Conservation (phyloP, 2,329 filamentous ascomycete species). For the Canariomyces notabilis region DNA sequence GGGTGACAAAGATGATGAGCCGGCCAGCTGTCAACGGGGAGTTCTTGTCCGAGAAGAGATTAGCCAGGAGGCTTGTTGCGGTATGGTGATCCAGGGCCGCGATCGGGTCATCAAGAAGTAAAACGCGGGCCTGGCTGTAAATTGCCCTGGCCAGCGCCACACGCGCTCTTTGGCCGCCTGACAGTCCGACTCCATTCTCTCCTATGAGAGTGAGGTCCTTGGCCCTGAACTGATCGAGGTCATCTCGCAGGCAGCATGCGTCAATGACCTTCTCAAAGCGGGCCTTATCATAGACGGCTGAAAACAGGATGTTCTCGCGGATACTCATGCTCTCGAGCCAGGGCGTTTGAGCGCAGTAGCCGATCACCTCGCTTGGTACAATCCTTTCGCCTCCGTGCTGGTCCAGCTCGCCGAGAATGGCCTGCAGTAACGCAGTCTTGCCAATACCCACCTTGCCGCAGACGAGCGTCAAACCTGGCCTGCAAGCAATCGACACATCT, state of each 20-base stretch:
- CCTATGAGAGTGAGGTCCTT: slow-evolving; percentile 57
- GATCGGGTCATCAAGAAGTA: slow-evolving; percentile 59
- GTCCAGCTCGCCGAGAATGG: slow-evolving; percentile 61
- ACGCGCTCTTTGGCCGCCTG: slow-evolving; percentile 58
- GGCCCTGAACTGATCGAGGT: slow-evolving; percentile 51
- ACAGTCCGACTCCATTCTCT: slow-evolving; percentile 58
- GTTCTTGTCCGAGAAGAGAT: slow-evolving; percentile 40
- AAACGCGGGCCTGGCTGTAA: slow-evolving; percentile 52
- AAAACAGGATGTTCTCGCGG: slow-evolving; percentile 60
- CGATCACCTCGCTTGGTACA: slow-evolving; percentile 46
- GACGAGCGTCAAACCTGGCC: slow-evolving; percentile 48
- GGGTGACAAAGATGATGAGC: slow-evolving; percentile 74
- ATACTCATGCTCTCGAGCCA: slow-evolving; percentile 64
- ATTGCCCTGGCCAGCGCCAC: slow-evolving; percentile 59
- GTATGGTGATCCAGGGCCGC: slow-evolving; percentile 60
- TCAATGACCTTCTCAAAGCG: slow-evolving; percentile 57
- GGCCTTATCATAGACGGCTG: slow-evolving; percentile 46
- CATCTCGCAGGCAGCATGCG: slow-evolving; percentile 53
- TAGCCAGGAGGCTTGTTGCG: slow-evolving; percentile 56
- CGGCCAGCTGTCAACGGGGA: slow-evolving; percentile 44
- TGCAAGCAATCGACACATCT: slow-evolving; percentile 42
- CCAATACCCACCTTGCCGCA: slow-evolving; percentile 57
- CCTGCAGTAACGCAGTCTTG: slow-evolving; percentile 56
- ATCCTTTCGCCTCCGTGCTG: slow-evolving; percentile 48
- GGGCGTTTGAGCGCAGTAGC: slow-evolving; percentile 56